Percentiles rank a stretch among this genome's conserved stretches.
phyloP scores from a whole-genome alignment of 352 stramenopile species.

The Pelagophyceae sp. region DNA sequence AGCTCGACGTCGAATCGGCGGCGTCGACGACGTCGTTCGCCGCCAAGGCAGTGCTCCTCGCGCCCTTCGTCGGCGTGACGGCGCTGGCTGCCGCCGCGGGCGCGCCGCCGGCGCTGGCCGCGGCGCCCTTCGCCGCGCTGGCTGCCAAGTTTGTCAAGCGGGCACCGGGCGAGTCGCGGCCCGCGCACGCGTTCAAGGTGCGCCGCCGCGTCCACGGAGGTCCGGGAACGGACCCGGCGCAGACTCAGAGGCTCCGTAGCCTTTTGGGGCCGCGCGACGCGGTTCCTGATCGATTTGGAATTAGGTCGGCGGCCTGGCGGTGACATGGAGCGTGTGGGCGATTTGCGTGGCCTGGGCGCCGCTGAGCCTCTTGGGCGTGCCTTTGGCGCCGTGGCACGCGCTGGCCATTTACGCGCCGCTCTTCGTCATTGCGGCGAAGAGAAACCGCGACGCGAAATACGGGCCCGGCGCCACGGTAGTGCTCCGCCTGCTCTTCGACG shows the following conservation, averaged over 20 bases:
- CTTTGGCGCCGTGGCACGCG: slow-evolving; percentile 3
- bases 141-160: not conserved
- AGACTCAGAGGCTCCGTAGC: too few species aligned
- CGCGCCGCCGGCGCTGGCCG: not conserved
- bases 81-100: too few species aligned
- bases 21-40: not conserved
- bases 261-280: too few species aligned
- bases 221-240: too few species aligned
- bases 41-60: not conserved
- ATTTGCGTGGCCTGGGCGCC: not conserved
- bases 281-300: not conserved
- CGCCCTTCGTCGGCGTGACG: not conserved
- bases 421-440: slow-evolving; percentile 18
- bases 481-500: slow-evolving; percentile 20
- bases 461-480: not conserved
- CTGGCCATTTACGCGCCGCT: slow-evolving; percentile 16
- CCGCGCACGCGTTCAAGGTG: not conserved
- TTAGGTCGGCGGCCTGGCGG: not conserved
- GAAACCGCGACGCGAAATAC: slow-evolving; percentile 7
- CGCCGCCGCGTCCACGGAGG: too few species aligned
- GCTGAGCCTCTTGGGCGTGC: not conserved
- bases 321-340: not conserved
- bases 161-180: not conserved
- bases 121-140: not conserved
- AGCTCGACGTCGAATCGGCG: not conserved